Evolutionary conservation across 352 stramenopile species (phyloP).

Genomic region (Phytophthora citricola): DNA sequence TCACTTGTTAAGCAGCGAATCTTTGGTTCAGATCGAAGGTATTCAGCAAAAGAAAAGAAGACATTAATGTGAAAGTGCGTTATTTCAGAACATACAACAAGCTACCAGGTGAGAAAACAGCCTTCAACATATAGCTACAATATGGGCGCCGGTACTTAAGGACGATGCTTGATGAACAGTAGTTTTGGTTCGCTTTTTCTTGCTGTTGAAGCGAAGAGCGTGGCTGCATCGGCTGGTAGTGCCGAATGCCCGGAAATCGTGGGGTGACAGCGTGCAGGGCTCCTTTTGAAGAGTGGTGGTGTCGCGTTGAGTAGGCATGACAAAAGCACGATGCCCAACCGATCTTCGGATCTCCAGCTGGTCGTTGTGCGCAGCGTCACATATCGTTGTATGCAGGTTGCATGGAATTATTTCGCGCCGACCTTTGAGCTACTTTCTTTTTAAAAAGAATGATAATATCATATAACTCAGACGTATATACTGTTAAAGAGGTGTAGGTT

Average conservation of each 20-base stretch:
- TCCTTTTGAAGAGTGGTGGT: not conserved
- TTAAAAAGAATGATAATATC: not conserved
- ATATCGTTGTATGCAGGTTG: too few species aligned
- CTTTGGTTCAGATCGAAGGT: too few species aligned
- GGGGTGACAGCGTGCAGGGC: not conserved
- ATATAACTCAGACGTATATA: not conserved
- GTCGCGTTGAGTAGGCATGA: not conserved
- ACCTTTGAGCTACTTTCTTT: not conserved
- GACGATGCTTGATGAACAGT: too few species aligned
- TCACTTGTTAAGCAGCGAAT: conserved; percentile 8
- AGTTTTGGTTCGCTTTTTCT: too few species aligned
- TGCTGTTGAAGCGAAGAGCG: not conserved
- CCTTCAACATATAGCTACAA: too few species aligned
- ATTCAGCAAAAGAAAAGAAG: too few species aligned
- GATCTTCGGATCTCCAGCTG: not conserved
- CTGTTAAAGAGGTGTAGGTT: not conserved
- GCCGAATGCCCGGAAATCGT: not conserved
- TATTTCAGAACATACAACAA: too few species aligned
- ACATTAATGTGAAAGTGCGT: too few species aligned
- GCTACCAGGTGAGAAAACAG: too few species aligned
- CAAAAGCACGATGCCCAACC: not conserved
- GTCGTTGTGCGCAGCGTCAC: not conserved
- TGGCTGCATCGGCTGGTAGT: not conserved
- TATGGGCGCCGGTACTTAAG: too few species aligned
- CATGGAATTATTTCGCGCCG: too few species aligned